phyloP scores from a whole-genome alignment of 768 basidiomycete species.

The Lentinula aciculospora region DNA sequence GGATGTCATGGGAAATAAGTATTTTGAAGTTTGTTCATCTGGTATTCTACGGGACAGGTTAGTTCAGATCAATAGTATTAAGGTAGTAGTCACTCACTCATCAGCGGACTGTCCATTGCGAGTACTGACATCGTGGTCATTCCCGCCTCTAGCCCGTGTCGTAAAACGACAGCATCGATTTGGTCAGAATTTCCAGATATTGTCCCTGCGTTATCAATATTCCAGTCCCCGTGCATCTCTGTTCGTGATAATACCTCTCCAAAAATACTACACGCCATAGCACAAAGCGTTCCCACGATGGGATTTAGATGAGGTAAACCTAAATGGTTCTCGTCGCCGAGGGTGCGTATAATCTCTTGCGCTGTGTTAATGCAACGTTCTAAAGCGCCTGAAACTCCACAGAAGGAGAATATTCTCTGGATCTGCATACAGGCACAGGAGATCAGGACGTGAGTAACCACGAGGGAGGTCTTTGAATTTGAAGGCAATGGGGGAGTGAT shows the following conservation, averaged over 20 bases:
- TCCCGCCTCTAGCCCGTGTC: too few species aligned
- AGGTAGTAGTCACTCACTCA: not conserved
- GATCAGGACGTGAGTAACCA: conserved; percentile 12
- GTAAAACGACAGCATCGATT: too few species aligned
- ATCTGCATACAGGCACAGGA: conserved; percentile 14
- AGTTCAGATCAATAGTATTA: not conserved
- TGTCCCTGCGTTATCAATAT: not conserved
- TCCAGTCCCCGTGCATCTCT: not conserved
- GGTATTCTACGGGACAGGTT: not conserved
- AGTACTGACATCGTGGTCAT: not conserved
- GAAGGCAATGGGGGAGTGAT: not conserved
- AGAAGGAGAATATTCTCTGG: conserved; percentile 9
- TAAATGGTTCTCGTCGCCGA: conserved; percentile 11
- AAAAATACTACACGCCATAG: conserved; percentile 4
- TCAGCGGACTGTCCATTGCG: conserved; percentile 4
- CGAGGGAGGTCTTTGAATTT: conserved; percentile 8
- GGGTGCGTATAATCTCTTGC: conserved; percentile 8
- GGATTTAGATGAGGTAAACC: conserved; percentile 10
- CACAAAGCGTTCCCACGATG: conserved; percentile 12
- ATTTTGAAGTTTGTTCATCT: conserved; percentile 1
- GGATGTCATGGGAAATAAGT: too few species aligned
- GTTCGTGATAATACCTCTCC: not conserved
- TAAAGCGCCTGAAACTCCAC: conserved; percentile 6
- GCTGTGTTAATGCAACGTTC: conserved; percentile 11
- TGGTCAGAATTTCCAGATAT: not conserved